Conservation (phyloP, 768 basidiomycete genomes). For the Psilocybe cyanescens region DNA sequence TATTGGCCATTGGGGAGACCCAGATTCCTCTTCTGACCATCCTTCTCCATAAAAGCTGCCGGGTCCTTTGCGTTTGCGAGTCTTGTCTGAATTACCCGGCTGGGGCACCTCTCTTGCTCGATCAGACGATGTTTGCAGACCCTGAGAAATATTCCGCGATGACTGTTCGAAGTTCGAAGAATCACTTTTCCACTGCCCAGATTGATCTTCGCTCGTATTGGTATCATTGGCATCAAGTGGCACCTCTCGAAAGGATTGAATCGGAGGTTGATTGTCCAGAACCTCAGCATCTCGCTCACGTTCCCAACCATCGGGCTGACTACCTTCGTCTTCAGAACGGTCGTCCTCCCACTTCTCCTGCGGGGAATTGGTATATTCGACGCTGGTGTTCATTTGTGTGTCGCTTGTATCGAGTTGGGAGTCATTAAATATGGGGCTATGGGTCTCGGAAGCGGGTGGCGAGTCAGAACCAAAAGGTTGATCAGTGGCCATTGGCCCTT, state of each 20-base stretch:
- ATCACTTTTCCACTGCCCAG: not conserved
- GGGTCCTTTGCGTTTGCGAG: not conserved
- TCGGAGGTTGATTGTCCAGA: not conserved
- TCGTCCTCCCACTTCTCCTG: not conserved
- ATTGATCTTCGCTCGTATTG: not conserved
- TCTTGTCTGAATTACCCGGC: too few species aligned
- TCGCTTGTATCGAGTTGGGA: not conserved
- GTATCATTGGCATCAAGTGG: not conserved
- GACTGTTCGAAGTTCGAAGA: not conserved
- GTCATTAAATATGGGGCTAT: not conserved
- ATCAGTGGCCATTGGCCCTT: not conserved
- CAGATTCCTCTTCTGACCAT: constrained; percentile 8
- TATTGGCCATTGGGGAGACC: not conserved
- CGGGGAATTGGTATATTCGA: not conserved
- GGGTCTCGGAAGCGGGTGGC: not conserved
- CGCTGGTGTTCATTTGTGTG: not conserved
- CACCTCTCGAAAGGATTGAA: not conserved
- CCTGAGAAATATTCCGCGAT: not conserved
- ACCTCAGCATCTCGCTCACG: not conserved
- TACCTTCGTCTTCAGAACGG: not conserved
- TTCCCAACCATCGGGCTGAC: not conserved
- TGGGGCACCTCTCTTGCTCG: not conserved
- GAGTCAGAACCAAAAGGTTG: not conserved
- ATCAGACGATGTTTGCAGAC: not conserved
- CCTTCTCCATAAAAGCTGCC: constrained; percentile 16